Conservation (phyloP, 139 green algal species). For the Chlamydomonas incerta region DNA sequence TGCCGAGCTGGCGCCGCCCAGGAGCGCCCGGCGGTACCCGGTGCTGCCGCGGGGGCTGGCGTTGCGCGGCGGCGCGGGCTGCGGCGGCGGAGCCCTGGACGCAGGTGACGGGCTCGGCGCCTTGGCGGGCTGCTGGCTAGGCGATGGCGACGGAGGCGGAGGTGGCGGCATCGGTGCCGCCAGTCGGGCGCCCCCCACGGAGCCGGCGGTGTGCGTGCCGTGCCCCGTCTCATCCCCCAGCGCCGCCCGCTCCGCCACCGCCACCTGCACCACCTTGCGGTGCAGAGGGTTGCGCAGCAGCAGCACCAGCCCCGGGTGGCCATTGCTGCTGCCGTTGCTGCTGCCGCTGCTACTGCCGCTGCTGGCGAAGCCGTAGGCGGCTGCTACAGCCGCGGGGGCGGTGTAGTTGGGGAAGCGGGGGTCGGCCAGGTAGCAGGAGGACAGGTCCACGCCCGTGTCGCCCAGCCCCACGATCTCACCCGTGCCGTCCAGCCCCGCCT, state of each 20-base stretch:
- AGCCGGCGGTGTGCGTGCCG: slow-evolving; percentile 5
- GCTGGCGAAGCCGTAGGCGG: background rate
- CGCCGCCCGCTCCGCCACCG: background rate
- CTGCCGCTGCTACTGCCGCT: background rate
- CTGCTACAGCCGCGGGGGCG: background rate
- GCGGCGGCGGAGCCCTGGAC: too few relatives aligned
- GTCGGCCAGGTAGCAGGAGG: slow-evolving; percentile 12
- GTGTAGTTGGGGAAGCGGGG: background rate
- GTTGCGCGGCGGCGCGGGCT: background rate
- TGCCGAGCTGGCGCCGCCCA: too few relatives aligned
- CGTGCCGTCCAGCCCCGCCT: background rate
- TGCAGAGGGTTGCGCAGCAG: background rate
- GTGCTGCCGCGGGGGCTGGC: background rate
- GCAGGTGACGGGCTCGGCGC: background rate
- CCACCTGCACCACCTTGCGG: slow-evolving; percentile 20
- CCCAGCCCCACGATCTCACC: background rate
- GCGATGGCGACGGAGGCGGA: too few relatives aligned
- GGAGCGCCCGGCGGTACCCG: too few relatives aligned
- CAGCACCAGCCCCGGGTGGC: background rate
- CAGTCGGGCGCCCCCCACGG: background rate
- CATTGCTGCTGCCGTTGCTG: background rate
- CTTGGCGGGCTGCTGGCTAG: background rate
- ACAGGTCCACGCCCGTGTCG: background rate
- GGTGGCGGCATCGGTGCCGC: background rate
- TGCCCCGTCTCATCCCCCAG: background rate